Percentiles rank a stretch among this genome's conserved stretches.
Evolutionary conservation across 2,329 filamentous ascomycete genomes (phyloP).

Genomic region (Coniosporium tulheliwenetii): DNA sequence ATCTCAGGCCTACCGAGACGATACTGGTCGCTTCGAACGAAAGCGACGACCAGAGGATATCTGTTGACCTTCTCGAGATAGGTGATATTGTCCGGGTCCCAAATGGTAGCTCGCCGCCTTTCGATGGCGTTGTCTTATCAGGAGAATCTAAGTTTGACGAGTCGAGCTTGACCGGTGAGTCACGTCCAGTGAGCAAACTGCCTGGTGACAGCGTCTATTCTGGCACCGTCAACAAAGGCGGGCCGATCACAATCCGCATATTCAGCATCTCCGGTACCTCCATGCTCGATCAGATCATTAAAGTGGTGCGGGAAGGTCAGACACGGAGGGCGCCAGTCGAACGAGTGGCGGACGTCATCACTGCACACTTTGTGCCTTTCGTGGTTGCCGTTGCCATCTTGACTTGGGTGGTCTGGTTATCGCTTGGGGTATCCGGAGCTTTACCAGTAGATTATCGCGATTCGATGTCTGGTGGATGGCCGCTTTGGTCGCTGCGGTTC

Average conservation of each 20-base stretch:
- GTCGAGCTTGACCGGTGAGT: constrained; percentile 74
- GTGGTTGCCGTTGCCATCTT: constrained; percentile 52
- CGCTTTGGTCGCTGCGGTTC: constrained; percentile 63
- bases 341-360: constrained; percentile 55
- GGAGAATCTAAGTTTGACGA: constrained; percentile 63
- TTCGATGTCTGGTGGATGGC: constrained; percentile 43
- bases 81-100: constrained; percentile 49
- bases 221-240: constrained; percentile 58
- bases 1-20: constrained; percentile 63
- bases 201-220: constrained; percentile 51
- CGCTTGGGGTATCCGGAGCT: constrained; percentile 41
- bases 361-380: constrained; percentile 61
- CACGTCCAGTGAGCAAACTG: constrained; percentile 47
- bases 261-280: constrained; percentile 52
- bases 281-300: constrained; percentile 68
- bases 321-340: constrained; percentile 62
- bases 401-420: constrained; percentile 60
- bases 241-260: constrained; percentile 45
- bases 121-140: constrained; percentile 51
- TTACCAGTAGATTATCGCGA: constrained; percentile 43
- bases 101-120: constrained; percentile 59
- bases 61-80: constrained; percentile 48
- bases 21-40: constrained; percentile 36
- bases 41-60: constrained; percentile 28
- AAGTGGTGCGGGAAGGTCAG: constrained; percentile 63